Base-by-base conservation (phyloP, 2,329 filamentous ascomycete species). In the Clarireedia monteithiana region DNA sequence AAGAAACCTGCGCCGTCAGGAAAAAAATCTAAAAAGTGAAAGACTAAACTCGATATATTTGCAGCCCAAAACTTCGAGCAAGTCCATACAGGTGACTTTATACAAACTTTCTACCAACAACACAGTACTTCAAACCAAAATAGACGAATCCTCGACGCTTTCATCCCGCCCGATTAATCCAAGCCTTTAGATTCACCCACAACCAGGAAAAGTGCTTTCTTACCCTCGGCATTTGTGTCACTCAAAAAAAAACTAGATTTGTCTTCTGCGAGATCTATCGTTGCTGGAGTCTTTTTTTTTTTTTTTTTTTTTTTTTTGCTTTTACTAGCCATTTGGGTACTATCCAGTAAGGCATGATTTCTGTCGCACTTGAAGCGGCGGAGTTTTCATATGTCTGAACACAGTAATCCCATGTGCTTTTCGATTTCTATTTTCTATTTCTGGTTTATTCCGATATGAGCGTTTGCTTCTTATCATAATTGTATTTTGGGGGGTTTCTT, bases 1-100 rank as follows among this genome's bases (percentile, higher is more conserved):
- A 63, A 58, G 45, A 56, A 59, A 38, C 36, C 58, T 34, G 65
- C 64, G 50, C 52, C 64, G 57, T 64, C 64, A 58, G 60, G 66
- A 38, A 67, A 64, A 64, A 64, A 66, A 63, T 50, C 53, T 14
- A 68, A 66, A 66, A 64, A 60, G 58, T 66, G 59, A 66, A 60
- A 52, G 48, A 20, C 26, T 47, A 26, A 53, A 61, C 44, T 52
- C 20, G 42, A 24, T 14, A 46, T 14, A 23, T 26, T 5, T 46
- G 20, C 42, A 12, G 20, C 15, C 23, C 42, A 46, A 46, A 23
- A 26, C n/a, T 46, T 46, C 42, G 12, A 42, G 7, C n/a, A 2
- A 42, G n/a, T 42, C 39, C 9, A n/a, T n/a, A 42, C 39, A 42
- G 15, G 17, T 20, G 39, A 42, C 39, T 42, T 14, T 14, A 42